Evolutionary conservation across 768 basidiomycete species (phyloP), one percentile per base, ranked within the genome.

Genomic region (Dentipellis fragilis): DNA sequence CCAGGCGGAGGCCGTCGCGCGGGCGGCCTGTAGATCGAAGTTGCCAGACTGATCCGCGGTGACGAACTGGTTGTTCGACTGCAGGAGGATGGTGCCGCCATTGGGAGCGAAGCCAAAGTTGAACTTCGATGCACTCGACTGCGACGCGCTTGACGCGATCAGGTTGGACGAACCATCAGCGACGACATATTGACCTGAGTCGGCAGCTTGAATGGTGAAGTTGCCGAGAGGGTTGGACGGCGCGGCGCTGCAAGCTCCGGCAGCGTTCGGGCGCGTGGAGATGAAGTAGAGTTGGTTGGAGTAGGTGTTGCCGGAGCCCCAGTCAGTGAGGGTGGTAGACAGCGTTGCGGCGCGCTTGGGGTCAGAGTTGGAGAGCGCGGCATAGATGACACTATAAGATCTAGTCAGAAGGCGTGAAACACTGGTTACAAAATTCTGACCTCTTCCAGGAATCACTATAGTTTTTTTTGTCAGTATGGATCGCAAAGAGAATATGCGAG

Each of bases 241-340:
- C 4, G 54, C 57, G 2, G 69, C 51, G n/a, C 57, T 62, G 57
- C 70, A 71, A 7, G 54, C 62, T 10, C 67, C 66, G 36, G 58
- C 59, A 10, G 67, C 51, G 21, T 66, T 67, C 39, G 64, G 57
- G 39, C 70, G 68, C 42, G 70, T 71, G 45, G 69, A 62, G 42
- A 71, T 55, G 57, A 66, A 70, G 55, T 71, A 69, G 12, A 68
- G 45, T 21, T 68, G 66, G 52, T 67, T 68, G 48, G 66, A 67
- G 53, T 65, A 68, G 2, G 67, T 66, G 47, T 68, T 71, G 6
- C 69, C 69, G 2, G 64, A 60, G 16, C 70, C 70, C 70, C 70
- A 71, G 2, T 54, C 61, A 23, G 68, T 69, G 23, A 71, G 64
- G 5, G 60, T 59, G 5, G 67, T 53, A 10, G 70, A 71, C 40